A percentile compares a stretch with the other conserved stretches of the same genome.
phyloP scores from a whole-genome alignment of 805 yeast species.

The Pichia deserticola region DNA sequence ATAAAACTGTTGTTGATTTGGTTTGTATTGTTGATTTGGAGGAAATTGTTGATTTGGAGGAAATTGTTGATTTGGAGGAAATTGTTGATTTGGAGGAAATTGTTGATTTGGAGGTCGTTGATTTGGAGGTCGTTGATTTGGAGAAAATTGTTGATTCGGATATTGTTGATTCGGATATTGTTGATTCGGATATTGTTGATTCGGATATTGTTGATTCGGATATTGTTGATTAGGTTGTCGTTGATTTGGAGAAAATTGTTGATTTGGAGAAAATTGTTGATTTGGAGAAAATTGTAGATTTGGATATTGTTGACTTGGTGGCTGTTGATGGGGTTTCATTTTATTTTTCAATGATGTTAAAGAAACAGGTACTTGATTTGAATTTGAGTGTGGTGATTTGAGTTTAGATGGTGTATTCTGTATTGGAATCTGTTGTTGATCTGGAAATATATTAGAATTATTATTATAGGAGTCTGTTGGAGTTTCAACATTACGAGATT shows the following conservation, averaged over 20 bases:
- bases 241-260: no score
- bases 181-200: neutral
- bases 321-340: neutral
- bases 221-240: neutral
- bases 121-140: neutral
- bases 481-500: neutral
- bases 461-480: neutral
- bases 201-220: no score
- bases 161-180: neutral
- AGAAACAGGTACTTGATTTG: no score
- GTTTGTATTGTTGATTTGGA: neutral
- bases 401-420: no score
- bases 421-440: no score
- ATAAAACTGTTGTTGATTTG: neutral
- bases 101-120: constrained; percentile 1
- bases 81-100: neutral
- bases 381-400: no score
- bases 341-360: no score
- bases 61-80: neutral
- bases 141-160: neutral
- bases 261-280: no score
- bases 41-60: neutral
- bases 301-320: neutral
- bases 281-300: neutral
- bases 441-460: no score